Conservation (phyloP, 345 rosid genomes). For the Brassica carinata region DNA sequence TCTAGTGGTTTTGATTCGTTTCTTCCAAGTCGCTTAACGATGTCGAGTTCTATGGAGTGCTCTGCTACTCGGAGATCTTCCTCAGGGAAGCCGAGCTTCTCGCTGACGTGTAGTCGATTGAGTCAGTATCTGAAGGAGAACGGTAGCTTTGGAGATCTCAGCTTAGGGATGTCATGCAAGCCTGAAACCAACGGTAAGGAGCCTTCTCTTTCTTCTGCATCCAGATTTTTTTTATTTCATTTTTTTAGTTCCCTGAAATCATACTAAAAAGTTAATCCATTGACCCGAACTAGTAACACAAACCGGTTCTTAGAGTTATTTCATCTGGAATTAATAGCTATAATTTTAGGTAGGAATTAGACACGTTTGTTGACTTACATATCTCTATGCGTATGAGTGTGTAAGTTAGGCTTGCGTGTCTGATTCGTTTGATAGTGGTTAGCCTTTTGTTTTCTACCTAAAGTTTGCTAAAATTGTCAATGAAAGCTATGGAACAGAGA, state of each 20-base stretch:
- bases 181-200: slow-evolving; percentile 48
- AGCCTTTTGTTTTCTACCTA: neutral
- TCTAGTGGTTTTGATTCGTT: neutral
- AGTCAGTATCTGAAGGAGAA: slow-evolving; percentile 81
- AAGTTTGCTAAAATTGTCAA: neutral
- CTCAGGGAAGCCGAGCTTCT: slow-evolving; percentile 58
- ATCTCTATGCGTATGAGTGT: neutral
- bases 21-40: slow-evolving; percentile 24
- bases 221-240: neutral
- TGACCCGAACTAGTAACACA: neutral
- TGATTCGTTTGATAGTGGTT: neutral
- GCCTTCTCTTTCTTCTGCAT: slow-evolving; percentile 2
- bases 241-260: neutral
- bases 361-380: neutral
- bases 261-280: neutral
- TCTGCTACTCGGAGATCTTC: slow-evolving; percentile 31
- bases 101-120: slow-evolving; percentile 65
- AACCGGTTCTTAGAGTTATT: neutral
- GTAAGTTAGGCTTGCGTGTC: neutral
- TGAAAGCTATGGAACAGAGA: neutral
- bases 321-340: neutral
- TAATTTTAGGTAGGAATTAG: neutral
- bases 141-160: slow-evolving; percentile 71
- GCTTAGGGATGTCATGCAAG: slow-evolving; percentile 63
- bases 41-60: slow-evolving; percentile 60